These are phyloP conservation scores for Linaria vulgaris DNA, from an alignment of 257 asterid genomes.

Conservation along the genomic window DNA sequence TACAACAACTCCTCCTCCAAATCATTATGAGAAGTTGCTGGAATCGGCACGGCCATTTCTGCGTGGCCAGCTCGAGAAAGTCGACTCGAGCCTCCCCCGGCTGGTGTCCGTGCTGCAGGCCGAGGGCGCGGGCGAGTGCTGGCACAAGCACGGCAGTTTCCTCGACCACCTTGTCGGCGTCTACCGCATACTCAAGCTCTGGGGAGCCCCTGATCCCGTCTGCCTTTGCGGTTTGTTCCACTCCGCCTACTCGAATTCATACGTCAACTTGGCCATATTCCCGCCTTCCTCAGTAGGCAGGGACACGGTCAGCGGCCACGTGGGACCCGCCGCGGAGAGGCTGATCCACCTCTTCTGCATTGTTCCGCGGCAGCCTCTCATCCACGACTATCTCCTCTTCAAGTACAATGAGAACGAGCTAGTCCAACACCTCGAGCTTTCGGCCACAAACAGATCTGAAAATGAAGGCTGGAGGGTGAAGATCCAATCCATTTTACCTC, in stretches of 20 bases:
- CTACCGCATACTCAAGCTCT: constrained; percentile 71
- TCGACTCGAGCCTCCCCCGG: constrained; percentile 55
- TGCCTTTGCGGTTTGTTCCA: constrained; percentile 91
- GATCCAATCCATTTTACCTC: constrained; percentile 53
- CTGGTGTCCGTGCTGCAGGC: constrained; percentile 61
- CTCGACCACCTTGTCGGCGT: constrained; percentile 70
- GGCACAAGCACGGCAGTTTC: constrained; percentile 90
- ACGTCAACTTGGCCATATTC: constrained; percentile 83
- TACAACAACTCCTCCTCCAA: not conserved
- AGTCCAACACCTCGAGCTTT: constrained; percentile 48
- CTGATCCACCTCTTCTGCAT: constrained; percentile 77
- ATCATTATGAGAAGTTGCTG: constrained; percentile 25
- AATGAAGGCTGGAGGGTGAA: constrained; percentile 69
- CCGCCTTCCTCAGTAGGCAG: constrained; percentile 74
- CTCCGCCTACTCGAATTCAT: constrained; percentile 90
- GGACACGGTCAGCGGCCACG: constrained; percentile 64
- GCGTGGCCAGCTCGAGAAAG: constrained; percentile 62
- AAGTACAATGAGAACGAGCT: constrained; percentile 64
- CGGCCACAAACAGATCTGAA: constrained; percentile 25
- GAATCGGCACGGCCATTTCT: constrained; percentile 75
- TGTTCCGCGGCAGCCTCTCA: constrained; percentile 67
- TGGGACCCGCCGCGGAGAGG: constrained; percentile 70
- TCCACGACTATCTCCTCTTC: constrained; percentile 60
- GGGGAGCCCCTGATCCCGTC: constrained; percentile 71
- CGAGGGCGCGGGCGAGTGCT: constrained; percentile 90